A percentile compares a stretch with the other conserved stretches of the same genome.
Evolutionary conservation across 176 grass and related monocot species (phyloP).

Genomic region (Eleusine coracana): DNA sequence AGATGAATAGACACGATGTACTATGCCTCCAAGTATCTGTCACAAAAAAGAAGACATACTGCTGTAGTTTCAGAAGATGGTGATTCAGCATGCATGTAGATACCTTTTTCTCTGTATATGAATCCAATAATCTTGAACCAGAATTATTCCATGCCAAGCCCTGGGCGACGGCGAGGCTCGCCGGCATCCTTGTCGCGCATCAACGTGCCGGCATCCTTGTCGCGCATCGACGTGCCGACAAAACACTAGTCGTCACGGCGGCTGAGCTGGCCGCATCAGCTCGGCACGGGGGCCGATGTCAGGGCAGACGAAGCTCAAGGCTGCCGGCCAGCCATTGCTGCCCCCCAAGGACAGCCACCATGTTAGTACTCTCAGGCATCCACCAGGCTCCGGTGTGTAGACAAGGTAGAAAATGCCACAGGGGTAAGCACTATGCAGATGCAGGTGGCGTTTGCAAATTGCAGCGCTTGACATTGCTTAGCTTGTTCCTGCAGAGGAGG

Average conservation of each 20-base stretch:
- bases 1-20: background rate
- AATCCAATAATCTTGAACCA: conserved; percentile 36
- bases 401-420: conserved; percentile 60
- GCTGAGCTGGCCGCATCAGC: conserved; percentile 43
- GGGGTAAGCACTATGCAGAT: conserved; percentile 49
- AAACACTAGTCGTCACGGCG: background rate
- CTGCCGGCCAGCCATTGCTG: conserved; percentile 50
- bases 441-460: conserved; percentile 38
- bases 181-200: conserved; percentile 24
- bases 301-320: conserved; percentile 51
- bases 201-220: conserved; percentile 9
- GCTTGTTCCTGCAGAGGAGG: conserved; percentile 26
- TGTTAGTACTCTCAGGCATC: conserved; percentile 50
- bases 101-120: background rate
- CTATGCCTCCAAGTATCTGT: background rate
- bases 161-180: conserved; percentile 31
- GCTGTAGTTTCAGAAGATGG: background rate
- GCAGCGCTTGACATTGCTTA: background rate
- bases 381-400: conserved; percentile 48
- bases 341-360: conserved; percentile 41
- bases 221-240: conserved; percentile 14
- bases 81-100: background rate
- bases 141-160: conserved; percentile 39
- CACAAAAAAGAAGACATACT: background rate
- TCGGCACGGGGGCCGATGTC: background rate